Evolutionary conservation across 2,329 filamentous ascomycete species (phyloP).

Genomic region (Fusarium tanahbumbuense): DNA sequence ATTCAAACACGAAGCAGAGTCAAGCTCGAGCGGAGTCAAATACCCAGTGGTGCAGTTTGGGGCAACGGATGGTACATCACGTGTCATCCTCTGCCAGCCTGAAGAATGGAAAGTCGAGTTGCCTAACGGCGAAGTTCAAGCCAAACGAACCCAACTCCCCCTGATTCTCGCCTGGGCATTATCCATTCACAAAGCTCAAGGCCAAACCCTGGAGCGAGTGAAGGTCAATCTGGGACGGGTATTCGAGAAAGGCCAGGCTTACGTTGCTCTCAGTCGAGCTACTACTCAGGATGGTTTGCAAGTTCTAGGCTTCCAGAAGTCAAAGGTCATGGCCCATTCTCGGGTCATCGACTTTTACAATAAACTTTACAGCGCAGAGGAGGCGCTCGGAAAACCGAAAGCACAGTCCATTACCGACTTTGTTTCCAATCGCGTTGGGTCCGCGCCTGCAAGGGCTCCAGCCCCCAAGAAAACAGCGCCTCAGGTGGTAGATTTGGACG

Average conservation of each 20-base stretch:
- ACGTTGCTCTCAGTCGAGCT: constrained; percentile 94
- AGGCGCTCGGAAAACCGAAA: constrained; percentile 53
- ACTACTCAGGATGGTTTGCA: constrained; percentile 88
- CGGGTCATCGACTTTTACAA: constrained; percentile 88
- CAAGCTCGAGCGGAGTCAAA: constrained; percentile 63
- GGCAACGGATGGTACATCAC: constrained; percentile 75
- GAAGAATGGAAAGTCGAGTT: constrained; percentile 97
- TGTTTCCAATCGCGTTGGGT: constrained; percentile 51
- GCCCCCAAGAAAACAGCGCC: constrained; percentile 32
- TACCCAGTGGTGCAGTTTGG: constrained; percentile 90
- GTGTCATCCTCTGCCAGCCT: constrained; percentile 78
- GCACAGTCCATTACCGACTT: constrained; percentile 55
- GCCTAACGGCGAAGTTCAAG: constrained; percentile 94
- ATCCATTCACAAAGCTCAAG: constrained; percentile 98
- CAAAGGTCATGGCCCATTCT: constrained; percentile 93
- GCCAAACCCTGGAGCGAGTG: constrained; percentile 91
- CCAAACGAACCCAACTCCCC: constrained; percentile 83
- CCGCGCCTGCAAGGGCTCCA: constrained; percentile 25
- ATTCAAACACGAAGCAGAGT: constrained; percentile 57
- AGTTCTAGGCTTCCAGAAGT: constrained; percentile 87
- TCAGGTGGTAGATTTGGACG: constrained; percentile 54
- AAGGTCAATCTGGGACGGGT: constrained; percentile 93
- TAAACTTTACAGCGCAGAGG: constrained; percentile 79
- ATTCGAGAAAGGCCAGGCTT: constrained; percentile 98
- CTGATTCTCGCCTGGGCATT: constrained; percentile 96